Percentiles rank a stretch among this genome's conserved stretches.
phyloP scores from a whole-genome alignment of 1,139 yeast genomes.

The Suhomyces coccinellae region DNA sequence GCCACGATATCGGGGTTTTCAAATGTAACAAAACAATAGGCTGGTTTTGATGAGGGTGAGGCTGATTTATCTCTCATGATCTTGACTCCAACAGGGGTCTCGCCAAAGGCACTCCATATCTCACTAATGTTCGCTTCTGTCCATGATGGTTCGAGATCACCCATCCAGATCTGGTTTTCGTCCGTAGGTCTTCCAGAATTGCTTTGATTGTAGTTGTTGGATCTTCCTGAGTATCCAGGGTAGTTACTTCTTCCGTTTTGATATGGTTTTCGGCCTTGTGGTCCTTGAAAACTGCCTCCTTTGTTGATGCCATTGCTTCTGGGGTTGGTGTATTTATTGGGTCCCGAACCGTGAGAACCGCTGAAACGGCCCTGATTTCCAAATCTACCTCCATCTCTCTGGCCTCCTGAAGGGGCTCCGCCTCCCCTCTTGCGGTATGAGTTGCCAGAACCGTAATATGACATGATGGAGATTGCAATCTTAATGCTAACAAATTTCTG shows the following conservation, averaged over 20 bases:
- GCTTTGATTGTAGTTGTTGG: constrained; percentile 1
- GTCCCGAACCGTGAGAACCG: constrained; percentile 5
- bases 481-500: not conserved
- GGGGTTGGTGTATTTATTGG: not conserved
- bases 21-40: constrained; percentile 84
- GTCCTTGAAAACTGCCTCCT: not conserved
- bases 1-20: constrained; percentile 63
- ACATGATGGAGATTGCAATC: constrained; percentile 10
- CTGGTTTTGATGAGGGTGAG: constrained; percentile 49
- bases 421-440: constrained; percentile 10
- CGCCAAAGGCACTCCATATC: constrained; percentile 58
- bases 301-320: constrained; percentile 4
- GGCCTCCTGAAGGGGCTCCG: constrained; percentile 1
- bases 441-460: constrained; percentile 14
- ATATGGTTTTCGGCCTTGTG: constrained; percentile 7
- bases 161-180: constrained; percentile 75
- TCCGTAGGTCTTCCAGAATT: constrained; percentile 10
- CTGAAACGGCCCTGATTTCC: constrained; percentile 4
- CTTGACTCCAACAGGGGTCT: constrained; percentile 37
- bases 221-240: constrained; percentile 4
- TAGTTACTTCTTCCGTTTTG: constrained; percentile 3
- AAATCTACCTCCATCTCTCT: constrained; percentile 1
- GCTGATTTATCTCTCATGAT: constrained; percentile 40
- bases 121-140: constrained; percentile 67
- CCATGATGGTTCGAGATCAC: constrained; percentile 86